Evolutionary conservation across 2,329 filamentous ascomycete genomes (phyloP).

Genomic region (Alternaria burnsii): DNA sequence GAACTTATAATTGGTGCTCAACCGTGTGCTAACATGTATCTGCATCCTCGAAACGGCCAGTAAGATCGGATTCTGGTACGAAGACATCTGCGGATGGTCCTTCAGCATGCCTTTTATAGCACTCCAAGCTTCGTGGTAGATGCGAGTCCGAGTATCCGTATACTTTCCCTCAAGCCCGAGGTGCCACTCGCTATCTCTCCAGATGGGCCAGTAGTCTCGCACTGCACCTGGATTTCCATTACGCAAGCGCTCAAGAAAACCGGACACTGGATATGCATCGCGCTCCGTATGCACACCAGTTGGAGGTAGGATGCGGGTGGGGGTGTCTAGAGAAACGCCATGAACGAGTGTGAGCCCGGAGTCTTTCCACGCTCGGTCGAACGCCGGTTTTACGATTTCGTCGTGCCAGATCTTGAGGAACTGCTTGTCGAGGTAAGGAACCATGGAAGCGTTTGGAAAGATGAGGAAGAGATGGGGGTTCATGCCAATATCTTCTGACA

Average conservation of each 20-base stretch:
- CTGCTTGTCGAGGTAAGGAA: neutral
- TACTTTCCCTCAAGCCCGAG: conserved; percentile 11
- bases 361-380: conserved; percentile 28
- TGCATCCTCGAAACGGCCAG: conserved; percentile 14
- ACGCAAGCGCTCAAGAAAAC: conserved; percentile 8
- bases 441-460: conserved; percentile 24
- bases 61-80: conserved; percentile 22
- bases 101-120: conserved; percentile 26
- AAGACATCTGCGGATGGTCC: conserved; percentile 12
- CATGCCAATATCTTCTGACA: neutral
- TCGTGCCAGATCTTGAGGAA: conserved; percentile 33
- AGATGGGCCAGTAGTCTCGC: conserved; percentile 20
- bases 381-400: conserved; percentile 29
- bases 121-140: conserved; percentile 24
- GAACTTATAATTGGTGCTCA: conserved; percentile 10
- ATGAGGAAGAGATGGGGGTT: conserved; percentile 26
- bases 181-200: conserved; percentile 6
- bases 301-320: conserved; percentile 3
- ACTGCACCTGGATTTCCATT: neutral
- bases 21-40: conserved; percentile 6
- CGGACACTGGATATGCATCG: conserved; percentile 8
- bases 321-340: neutral
- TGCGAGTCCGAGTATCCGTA: neutral
- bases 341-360: conserved; percentile 8
- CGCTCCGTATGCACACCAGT: neutral